Evolutionary conservation across 257 asterid genomes (phyloP), one percentile per base, ranked within the genome.

Genomic region (Solanum virginianum): DNA sequence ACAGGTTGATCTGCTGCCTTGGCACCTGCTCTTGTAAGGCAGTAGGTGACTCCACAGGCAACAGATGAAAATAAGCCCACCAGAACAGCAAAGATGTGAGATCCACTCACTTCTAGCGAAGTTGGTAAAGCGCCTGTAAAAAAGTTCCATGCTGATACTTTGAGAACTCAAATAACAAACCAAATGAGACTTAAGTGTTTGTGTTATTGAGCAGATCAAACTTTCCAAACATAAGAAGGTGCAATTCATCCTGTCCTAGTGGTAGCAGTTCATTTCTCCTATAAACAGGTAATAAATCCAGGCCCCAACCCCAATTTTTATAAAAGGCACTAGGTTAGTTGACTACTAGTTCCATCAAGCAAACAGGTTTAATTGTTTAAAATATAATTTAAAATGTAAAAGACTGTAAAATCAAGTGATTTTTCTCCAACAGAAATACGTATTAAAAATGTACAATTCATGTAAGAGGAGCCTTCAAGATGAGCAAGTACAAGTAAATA

Each of bases 11-110:
- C 92, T 70, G 90, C 82, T 79, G 88, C 87, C 86, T 88, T 88
- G 18, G 92, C 92, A 82, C 89, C 92, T 82, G 92, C 90, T 89
- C 87, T 86, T 18, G 83, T 88, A 84, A 89, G 88, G 79, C 92
- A 89, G 88, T 86, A 88, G 87, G 86, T 70, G 41, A 88, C 71
- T 57, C 91, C 92, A 60, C 87, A 89, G 32, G 87, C 36, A 45
- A 85, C 16, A 66, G 92, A 89, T 29, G 92, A 86, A 85, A 86
- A 59, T 75, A 88, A 88, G 57, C 92, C 90, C 71, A 88, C 75
- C 60, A 88, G 39, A 80, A 82, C 85, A 75, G 88, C 90, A 84
- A 36, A 86, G 24, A 86, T 74, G 87, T 89, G 69, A 49, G 69
- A 63, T 24, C 54, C 84, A 70, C 81, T 69, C 43, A 47, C 85